Base-by-base conservation (phyloP, 2,329 filamentous ascomycete species). In the Hymenotorrendiella dingleyae region DNA sequence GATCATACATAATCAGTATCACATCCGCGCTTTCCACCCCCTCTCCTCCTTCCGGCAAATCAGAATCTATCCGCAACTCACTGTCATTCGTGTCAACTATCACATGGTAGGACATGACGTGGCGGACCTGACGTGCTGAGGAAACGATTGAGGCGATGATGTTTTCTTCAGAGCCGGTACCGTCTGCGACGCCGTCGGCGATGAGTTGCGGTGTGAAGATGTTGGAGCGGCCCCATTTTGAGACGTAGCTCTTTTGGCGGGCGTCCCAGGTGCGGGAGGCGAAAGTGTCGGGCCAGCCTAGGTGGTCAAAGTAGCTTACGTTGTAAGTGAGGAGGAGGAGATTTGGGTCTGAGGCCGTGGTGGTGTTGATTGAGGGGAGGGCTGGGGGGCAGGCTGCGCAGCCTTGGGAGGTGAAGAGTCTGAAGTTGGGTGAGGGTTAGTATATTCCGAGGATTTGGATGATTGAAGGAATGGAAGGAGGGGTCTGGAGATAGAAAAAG, bases 351-450 rank as follows among this genome's bases (percentile, higher is more conserved):
- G 55, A 44, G 24, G 51, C 54, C 6, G 54, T 55, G 16, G 48
- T 55, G 10, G 58, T 53, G 26, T 58, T 61, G 36, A 64, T 62
- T 16, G 44, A 52, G 1, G 58, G 55, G 3, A 63, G 51, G n/a
- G 61, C 56, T 1, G 60, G 56, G 2, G 62, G 61, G 36, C 62
- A 66, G 2, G 62, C 57, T 12, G 44, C 48, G 34, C 62, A 65
- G 39, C 59, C 58, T 47, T 65, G 62, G 0, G 62, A 62, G 43
- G 62, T 60, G 48, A 62, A 65, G 12, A 66, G 54, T 16, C 27
- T 40, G 17, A 11, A 1, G 12, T 9, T 14, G 4, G 14, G 8
- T 10, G 9, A 4, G 3, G n/a, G 23, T 27, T 29, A 28, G 26
- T 6, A 33, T n/a, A 9, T 32, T 19, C 29, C 9, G 29, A 4